Evolutionary conservation across 805 yeast genomes (phyloP), one percentile per base, ranked within the genome.

Genomic region (Phaffomyces thermotolerans): DNA sequence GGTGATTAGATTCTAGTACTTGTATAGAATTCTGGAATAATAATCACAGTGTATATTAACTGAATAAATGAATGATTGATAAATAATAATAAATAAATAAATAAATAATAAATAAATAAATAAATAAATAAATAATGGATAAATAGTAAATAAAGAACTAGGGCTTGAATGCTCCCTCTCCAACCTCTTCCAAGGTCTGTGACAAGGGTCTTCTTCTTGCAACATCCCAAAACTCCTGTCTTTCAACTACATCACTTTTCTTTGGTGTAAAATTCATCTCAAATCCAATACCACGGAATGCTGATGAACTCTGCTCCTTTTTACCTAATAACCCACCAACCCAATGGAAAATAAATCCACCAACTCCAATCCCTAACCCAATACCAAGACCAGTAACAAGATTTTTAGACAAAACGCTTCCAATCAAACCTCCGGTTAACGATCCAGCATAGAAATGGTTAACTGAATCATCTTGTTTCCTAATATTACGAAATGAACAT

Each of bases 191-290:
- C 24, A 83, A 75, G 9, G 95, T 84, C 65, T 84, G 89, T 18
- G 88, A 78, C 52, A 86, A 66, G 15, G 95, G 95, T 57, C 85
- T 76, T 71, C 95, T 81, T 68, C 79, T 76, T 60, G 79, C 77
- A 32, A 81, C 80, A 51, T 85, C 91, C 89, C 89, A 87, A 66
- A 84, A 84, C 33, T 80, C 80, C 58, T 76, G 81, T 45, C 60
- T 68, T 48, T 64, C 63, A 36, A 64, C 43, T 17, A 39, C 42
- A 9, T 43, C 30, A 4, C 48, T 38, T 18, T 46, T 42, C 34
- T 45, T 45, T 17, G 53, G 45, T 7, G 54, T 52, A 47, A 59
- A 68, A 44, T 62, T 48, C 46, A 53, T 55, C 58, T 35, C 58
- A 52, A 40, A 55, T 34, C 51, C 62, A 45, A 43, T 42, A 33